Conservation (phyloP, 768 basidiomycete genomes). For the Collybiopsis confluens region DNA sequence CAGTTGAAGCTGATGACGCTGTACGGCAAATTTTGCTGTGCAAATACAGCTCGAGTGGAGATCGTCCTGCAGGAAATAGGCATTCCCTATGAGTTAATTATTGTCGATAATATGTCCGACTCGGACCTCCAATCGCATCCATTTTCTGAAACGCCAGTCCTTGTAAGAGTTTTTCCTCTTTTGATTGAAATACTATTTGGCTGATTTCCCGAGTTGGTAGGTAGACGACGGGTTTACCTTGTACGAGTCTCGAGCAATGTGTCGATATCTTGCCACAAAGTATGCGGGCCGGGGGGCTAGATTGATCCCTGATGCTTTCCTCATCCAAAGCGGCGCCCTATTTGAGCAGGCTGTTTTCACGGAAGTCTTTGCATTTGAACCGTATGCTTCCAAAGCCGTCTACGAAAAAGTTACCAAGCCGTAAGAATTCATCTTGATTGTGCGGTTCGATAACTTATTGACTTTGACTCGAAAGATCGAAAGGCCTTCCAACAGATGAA, state of each 20-base stretch:
- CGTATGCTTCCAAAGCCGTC: constrained; percentile 31
- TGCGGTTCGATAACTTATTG: not conserved
- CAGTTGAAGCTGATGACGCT: constrained; percentile 39
- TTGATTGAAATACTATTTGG: not conserved
- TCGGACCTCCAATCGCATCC: constrained; percentile 53
- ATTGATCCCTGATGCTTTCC: constrained; percentile 45
- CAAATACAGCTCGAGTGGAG: constrained; percentile 50
- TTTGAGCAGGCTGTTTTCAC: constrained; percentile 47
- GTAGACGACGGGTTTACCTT: constrained; percentile 59
- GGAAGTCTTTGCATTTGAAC: constrained; percentile 51
- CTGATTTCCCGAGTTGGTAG: constrained; percentile 19
- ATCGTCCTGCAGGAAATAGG: constrained; percentile 49
- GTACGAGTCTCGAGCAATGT: constrained; percentile 61
- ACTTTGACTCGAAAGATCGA: constrained; percentile 22
- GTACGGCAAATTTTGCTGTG: constrained; percentile 32
- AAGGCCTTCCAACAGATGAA: constrained; percentile 25
- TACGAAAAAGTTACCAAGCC: constrained; percentile 50
- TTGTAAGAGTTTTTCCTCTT: constrained; percentile 26
- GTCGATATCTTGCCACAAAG: constrained; percentile 53
- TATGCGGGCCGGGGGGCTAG: constrained; percentile 45
- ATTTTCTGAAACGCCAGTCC: constrained; percentile 59
- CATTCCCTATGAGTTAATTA: constrained; percentile 49
- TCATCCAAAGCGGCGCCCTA: constrained; percentile 31
- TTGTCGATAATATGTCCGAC: constrained; percentile 26
- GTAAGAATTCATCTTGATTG: constrained; percentile 24